Evolutionary conservation across 805 yeast genomes (phyloP), one percentile per base, ranked within the genome.

Genomic region (Schizosaccharomyces cryophilus): DNA sequence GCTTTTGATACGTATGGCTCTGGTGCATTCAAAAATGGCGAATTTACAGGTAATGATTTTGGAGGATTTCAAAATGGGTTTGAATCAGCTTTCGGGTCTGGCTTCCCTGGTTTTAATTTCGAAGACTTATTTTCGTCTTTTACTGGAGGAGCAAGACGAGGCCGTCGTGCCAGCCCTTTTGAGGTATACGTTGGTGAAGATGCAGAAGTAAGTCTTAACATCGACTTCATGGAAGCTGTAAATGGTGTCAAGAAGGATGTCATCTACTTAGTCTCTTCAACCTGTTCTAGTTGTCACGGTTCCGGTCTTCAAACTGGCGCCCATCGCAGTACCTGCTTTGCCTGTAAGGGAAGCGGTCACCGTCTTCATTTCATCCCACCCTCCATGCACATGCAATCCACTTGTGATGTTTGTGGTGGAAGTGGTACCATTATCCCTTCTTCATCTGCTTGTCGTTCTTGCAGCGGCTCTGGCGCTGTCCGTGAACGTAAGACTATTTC

Each of bases 301-400:
- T 74, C 85, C 13, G 99, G 99, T 1, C 72, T 93, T 73, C 87
- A 90, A 70, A 68, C 74, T 15, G 90, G 89, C 31, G 80, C 80
- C 63, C 78, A 79, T 71, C 84, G 86, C 68, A 73, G 81, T 11
- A 85, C 95, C 0, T 93, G 98, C 75, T 73, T 80, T 0, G 73
- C 86, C 2, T 93, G 99, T 75, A 87, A 87, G 62, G 99, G 99
- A 62, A 80, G 95, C 0, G 99, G 99, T 4, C 84, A 89, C 42
- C 81, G 84, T 19, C 84, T 88, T 24, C 96, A 90, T 67, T 76
- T 82, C 58, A 78, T 85, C 69, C 83, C 83, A 66, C 96, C 95
- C 3, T 97, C 97, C 0, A 93, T 90, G 78, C 96, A 89, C 67
- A 88, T 93, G 95, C 83, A 95, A 2, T 82, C 95, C 0, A 87